Evolutionary conservation across 371 early-diverging fungal species (phyloP).

Genomic region (Mortierella sp.): DNA sequence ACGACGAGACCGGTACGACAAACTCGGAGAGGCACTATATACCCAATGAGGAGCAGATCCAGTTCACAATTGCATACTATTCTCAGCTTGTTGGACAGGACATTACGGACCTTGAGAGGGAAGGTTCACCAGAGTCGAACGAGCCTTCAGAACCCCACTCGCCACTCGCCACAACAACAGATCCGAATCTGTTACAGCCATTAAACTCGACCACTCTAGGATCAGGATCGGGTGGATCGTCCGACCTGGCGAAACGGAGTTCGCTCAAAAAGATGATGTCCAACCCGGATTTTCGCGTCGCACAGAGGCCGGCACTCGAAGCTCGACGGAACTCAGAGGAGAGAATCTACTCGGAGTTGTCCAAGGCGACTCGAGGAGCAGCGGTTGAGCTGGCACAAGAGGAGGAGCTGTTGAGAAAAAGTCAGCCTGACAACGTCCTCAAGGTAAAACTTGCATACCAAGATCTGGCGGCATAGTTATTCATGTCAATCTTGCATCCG

Average conservation of each 20-base stretch:
- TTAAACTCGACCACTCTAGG: constrained; percentile 2
- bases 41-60: constrained; percentile 58
- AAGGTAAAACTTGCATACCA: constrained; percentile 20
- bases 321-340: constrained; percentile 49
- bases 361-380: constrained; percentile 38
- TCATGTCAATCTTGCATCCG: background rate
- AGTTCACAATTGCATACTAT: constrained; percentile 56
- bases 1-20: constrained; percentile 31
- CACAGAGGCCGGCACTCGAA: constrained; percentile 24
- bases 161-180: background rate
- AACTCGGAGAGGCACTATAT: constrained; percentile 45
- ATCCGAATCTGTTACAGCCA: background rate
- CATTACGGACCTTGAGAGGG: background rate
- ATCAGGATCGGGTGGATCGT: background rate
- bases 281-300: constrained; percentile 42
- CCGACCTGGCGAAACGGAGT: constrained; percentile 10
- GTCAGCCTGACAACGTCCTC: constrained; percentile 54
- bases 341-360: constrained; percentile 26
- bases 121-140: background rate
- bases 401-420: constrained; percentile 45
- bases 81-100: constrained; percentile 46
- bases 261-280: constrained; percentile 46
- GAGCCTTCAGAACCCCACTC: constrained; percentile 9
- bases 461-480: background rate
- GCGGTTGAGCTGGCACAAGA: constrained; percentile 54